Base-by-base conservation (phyloP, 1,139 yeast genomes). In the Kluyveromyces sp. region DNA sequence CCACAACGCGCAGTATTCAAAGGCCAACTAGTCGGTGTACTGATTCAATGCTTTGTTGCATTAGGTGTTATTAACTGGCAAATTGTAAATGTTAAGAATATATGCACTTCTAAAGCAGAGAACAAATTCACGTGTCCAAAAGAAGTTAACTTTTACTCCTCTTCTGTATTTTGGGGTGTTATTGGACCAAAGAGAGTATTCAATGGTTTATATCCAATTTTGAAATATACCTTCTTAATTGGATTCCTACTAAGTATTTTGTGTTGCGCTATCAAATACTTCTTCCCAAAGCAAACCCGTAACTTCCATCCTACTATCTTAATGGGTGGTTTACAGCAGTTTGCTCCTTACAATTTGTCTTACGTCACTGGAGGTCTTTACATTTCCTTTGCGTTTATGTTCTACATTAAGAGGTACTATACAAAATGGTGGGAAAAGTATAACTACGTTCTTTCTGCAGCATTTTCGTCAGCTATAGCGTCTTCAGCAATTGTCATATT, bases 121-220 rank as follows among this genome's bases (percentile, higher is more conserved):
- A 64, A 71, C 37, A 68, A 67, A 43, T 74, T 74, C 56, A 64
- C 71, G 3, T 74, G 79, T 59, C 75, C 77, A 32, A 66, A 60
- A 41, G 70, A 72, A 21, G 65, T 61, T 37, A 72, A 78, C 1
- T 75, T 66, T 59, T 79, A 69, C 63, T 65, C 75, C 38, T 71
- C 81, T n/a, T 72, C 80, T 7, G 75, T 79, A 15, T 64, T 77
- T 27, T 79, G 81, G 78, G 86, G 87, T 51, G 77, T 77, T 42
- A 78, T 83, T 55, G 88, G 87, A 28, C 89, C 89, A 27, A 69
- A 74, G 57, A 70, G 76, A 45, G 74, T 79, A 27, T 79, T 81
- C 55, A 61, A 64, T 49, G 72, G 71, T 0, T 60, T 75, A 25
- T 77, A 77, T 54, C 81, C 81, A 34, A 58, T 68, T 33, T 61